Evolutionary conservation across 2,329 filamentous ascomycete genomes (phyloP).

Genomic region (Nigrograna mackinnonii): DNA sequence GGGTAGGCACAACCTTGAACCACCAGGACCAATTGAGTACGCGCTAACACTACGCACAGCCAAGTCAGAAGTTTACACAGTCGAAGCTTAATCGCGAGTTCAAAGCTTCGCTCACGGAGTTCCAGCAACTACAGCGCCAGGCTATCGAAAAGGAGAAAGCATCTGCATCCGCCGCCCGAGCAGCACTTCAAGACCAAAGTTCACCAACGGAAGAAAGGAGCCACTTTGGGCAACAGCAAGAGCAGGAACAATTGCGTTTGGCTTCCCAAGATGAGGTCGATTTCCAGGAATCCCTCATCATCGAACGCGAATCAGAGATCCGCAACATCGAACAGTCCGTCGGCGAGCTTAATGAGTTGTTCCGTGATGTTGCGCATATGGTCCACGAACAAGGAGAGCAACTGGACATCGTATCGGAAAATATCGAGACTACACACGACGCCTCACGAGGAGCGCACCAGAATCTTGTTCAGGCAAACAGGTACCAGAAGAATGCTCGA

Average conservation of each 20-base stretch:
- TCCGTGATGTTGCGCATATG: slow-evolving; percentile 97
- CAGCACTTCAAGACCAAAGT: slow-evolving; percentile 69
- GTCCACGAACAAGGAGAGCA: slow-evolving; percentile 91
- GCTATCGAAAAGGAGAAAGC: slow-evolving; percentile 92
- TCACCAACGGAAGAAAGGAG: slow-evolving; percentile 46
- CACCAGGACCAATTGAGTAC: slow-evolving; percentile 3
- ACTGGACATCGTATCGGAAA: slow-evolving; percentile 84
- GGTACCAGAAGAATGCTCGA: slow-evolving; percentile 93
- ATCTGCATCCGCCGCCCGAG: slow-evolving; percentile 79
- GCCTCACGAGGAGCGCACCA: slow-evolving; percentile 84
- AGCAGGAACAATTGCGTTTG: slow-evolving; percentile 72
- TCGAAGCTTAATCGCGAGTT: slow-evolving; percentile 95
- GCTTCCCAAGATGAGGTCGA: slow-evolving; percentile 94
- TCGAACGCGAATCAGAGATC: slow-evolving; percentile 96
- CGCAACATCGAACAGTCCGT: slow-evolving; percentile 97
- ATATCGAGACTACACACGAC: slow-evolving; percentile 80
- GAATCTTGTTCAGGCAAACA: slow-evolving; percentile 81
- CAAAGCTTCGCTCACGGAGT: slow-evolving; percentile 83
- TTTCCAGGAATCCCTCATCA: slow-evolving; percentile 93
- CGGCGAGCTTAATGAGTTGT: slow-evolving; percentile 92
- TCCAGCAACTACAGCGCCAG: slow-evolving; percentile 86
- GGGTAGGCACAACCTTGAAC: slow-evolving; percentile 64
- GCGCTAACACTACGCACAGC: slow-evolving; percentile 55
- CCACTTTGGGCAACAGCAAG: slow-evolving; percentile 61
- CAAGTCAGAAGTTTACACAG: slow-evolving; percentile 94